Conservation (phyloP, 1,139 yeast genomes). For the Chernovozyma aurita region DNA sequence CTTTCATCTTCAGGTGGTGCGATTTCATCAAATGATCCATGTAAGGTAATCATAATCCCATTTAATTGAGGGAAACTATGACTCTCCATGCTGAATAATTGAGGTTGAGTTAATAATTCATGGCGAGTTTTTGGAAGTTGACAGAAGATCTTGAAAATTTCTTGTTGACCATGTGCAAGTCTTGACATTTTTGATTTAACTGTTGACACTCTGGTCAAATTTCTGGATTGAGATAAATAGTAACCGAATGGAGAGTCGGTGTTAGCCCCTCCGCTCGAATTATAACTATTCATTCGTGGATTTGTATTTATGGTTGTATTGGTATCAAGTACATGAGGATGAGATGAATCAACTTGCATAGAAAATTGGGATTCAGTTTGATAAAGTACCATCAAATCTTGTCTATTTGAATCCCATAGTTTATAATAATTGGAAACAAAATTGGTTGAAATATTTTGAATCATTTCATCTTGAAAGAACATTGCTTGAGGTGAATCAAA, state of each 20-base stretch:
- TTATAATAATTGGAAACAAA: conserved; percentile 73
- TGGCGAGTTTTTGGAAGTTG: conserved; percentile 77
- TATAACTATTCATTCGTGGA: conserved; percentile 15
- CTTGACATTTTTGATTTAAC: conserved; percentile 51
- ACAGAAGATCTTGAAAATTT: conserved; percentile 56
- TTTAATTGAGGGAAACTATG: conserved; percentile 67
- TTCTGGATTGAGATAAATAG: conserved; percentile 70
- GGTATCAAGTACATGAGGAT: conserved; percentile 42
- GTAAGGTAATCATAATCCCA: conserved; percentile 74
- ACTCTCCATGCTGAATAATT: conserved; percentile 71
- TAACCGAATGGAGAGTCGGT: conserved; percentile 53
- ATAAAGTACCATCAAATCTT: conserved; percentile 66
- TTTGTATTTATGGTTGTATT: conserved; percentile 22
- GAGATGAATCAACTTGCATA: conserved; percentile 51
- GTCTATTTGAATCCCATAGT: conserved; percentile 77
- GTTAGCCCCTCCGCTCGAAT: conserved; percentile 9
- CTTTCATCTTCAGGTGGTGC: conserved; percentile 43
- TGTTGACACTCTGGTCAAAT: conserved; percentile 64
- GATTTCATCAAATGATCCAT: conserved; percentile 77
- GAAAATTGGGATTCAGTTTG: conserved; percentile 86
- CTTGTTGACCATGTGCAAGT: conserved; percentile 67
- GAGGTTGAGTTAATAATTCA: conserved; percentile 57
- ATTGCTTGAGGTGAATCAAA: conserved; percentile 40
- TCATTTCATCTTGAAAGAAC: conserved; percentile 79
- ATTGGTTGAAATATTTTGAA: conserved; percentile 65